Conservation (phyloP, 345 rosid genomes). For the Murraya paniculata region DNA sequence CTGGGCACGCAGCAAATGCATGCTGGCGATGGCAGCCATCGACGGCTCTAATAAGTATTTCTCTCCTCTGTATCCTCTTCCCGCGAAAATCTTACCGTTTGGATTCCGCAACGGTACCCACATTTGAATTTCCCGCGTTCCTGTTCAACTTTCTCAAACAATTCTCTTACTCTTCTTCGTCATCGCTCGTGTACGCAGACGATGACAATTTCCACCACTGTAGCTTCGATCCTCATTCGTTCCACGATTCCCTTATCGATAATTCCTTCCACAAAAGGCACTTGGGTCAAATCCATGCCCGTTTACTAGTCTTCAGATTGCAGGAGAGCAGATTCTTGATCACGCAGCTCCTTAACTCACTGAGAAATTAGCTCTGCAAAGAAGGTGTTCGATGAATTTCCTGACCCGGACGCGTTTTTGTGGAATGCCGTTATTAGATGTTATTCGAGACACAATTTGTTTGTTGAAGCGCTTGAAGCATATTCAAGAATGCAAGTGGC, state of each 20-base stretch:
- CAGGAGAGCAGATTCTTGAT: slow-evolving; percentile 46
- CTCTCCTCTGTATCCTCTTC: neutral
- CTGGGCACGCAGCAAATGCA: neutral
- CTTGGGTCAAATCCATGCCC: slow-evolving; percentile 50
- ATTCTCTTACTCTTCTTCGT: slow-evolving; percentile 20
- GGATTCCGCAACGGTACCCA: neutral
- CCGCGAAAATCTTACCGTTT: slow-evolving; percentile 1
- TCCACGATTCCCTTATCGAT: slow-evolving; percentile 46
- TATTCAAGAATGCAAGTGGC: slow-evolving; percentile 48
- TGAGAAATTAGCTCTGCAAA: slow-evolving; percentile 50
- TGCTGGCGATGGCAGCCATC: neutral
- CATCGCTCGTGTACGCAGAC: neutral
- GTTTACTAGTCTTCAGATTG: slow-evolving; percentile 38
- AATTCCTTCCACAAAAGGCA: slow-evolving; percentile 31
- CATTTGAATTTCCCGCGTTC: slow-evolving; percentile 14
- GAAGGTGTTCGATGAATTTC: slow-evolving; percentile 55
- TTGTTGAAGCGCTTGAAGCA: slow-evolving; percentile 41
- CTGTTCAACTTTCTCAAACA: slow-evolving; percentile 2
- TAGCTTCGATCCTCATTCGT: slow-evolving; percentile 28
- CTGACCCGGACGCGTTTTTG: slow-evolving; percentile 47
- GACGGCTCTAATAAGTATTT: neutral
- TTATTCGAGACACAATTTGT: slow-evolving; percentile 42
- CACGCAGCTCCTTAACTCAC: slow-evolving; percentile 39
- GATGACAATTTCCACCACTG: neutral
- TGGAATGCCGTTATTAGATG: slow-evolving; percentile 67